Evolutionary conservation across 2,329 filamentous ascomycete species (phyloP).

Genomic region (Neofusicoccum sp.): DNA sequence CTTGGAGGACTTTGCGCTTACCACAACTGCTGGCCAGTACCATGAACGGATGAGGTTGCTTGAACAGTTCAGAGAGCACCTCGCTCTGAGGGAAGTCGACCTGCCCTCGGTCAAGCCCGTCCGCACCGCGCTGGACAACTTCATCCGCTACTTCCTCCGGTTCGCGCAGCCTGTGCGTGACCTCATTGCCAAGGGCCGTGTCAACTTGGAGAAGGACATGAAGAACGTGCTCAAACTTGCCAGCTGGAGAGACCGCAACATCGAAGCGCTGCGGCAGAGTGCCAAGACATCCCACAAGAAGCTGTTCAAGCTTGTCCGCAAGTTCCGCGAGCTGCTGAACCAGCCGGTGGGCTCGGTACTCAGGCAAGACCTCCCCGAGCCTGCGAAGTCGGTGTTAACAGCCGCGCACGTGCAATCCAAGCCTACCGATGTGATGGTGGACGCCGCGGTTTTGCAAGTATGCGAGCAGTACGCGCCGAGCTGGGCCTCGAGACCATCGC

Average conservation of each 20-base stretch:
- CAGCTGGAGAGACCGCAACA: constrained; percentile 98
- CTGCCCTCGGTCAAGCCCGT: constrained; percentile 55
- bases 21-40: constrained; percentile 81
- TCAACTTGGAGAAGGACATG: constrained; percentile 84
- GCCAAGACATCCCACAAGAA: constrained; percentile 89
- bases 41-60: constrained; percentile 72
- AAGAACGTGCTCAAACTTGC: constrained; percentile 90
- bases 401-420: neutral
- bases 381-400: neutral
- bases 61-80: constrained; percentile 61
- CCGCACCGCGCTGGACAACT: constrained; percentile 69
- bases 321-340: constrained; percentile 79
- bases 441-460: constrained; percentile 26
- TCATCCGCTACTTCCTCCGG: constrained; percentile 73
- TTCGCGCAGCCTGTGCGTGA: constrained; percentile 70
- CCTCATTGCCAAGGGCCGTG: constrained; percentile 67
- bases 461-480: constrained; percentile 30
- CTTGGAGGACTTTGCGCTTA: constrained; percentile 76
- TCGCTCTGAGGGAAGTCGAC: constrained; percentile 63
- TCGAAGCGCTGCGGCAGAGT: constrained; percentile 84
- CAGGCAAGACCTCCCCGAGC: constrained; percentile 22
- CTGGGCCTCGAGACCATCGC: constrained; percentile 54
- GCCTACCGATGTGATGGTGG: constrained; percentile 23
- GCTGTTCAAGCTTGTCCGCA: constrained; percentile 86
- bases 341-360: constrained; percentile 70